Evolutionary conservation across 2,329 filamentous ascomycete genomes (phyloP), one percentile per base, ranked within the genome.

Genomic region (Dactylellina parvicollis): DNA sequence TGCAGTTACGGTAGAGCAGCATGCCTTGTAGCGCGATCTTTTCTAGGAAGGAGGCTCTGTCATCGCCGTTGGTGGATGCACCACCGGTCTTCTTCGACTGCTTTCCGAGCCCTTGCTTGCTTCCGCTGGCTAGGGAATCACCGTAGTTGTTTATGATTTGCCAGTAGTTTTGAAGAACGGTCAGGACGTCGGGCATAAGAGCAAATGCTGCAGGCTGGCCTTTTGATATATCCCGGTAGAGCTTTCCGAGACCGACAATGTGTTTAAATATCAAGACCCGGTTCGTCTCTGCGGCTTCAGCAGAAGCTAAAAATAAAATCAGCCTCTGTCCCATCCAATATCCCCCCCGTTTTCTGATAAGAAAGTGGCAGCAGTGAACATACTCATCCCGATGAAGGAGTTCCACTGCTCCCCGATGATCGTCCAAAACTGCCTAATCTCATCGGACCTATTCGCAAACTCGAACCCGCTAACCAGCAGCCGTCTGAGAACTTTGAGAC

Each of bases 201-300:
- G 89, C 88, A 80, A 97, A 98, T 61, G 92, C 91, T 2, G 90
- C 89, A 0, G 93, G 88, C 79, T 96, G 92, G 3, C 84, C 82
- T 54, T 87, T 87, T 0, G 92, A 88, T 89, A 98, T 94, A 64
- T 92, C 89, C 38, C 96, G 85, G 79, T 98, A 95, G 2, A 99
- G 83, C 81, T 98, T 99, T 2, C 93, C 89, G 54, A 98, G 89
- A 79, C 98, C 93, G 42, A 97, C 82, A 1, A 96, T 83, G 79
- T 97, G 93, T 79, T 92, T 96, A 76, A 91, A 90, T n/a, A 96
- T 83, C 22, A 90, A 79, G 10, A 61, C 26, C 40, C 30, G 66
- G 10, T 73, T 73, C 14, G 18, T 22, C 18, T 73, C 69, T 3
- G 30, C 24, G 1, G 49, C 24, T 28, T 73, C 69, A 44, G 47